Conservation (phyloP, 202 grass and related monocot species). For the Schoenoplectus tabernaemontani region DNA sequence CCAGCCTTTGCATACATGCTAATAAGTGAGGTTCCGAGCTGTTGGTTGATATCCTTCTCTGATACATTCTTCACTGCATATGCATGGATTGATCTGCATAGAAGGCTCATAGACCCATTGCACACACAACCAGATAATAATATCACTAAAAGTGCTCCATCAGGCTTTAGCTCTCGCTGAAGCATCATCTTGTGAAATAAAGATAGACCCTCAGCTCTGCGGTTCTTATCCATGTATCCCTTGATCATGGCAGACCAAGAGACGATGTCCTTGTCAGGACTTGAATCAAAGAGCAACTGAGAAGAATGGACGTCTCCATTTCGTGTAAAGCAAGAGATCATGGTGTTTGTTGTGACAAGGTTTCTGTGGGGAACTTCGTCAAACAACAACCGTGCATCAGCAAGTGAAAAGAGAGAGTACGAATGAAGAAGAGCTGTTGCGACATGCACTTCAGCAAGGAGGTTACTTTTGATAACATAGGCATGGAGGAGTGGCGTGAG, state of each 20-base stretch:
- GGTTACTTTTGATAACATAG: slow-evolving; percentile 41
- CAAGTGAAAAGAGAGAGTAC: slow-evolving; percentile 24
- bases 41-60: slow-evolving; percentile 20
- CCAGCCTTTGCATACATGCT: slow-evolving; percentile 41
- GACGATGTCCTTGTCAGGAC: slow-evolving; percentile 35
- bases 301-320: slow-evolving; percentile 28
- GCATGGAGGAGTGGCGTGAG: slow-evolving; percentile 31
- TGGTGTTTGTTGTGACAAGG: slow-evolving; percentile 41
- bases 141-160: slow-evolving; percentile 32
- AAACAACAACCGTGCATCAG: slow-evolving; percentile 33
- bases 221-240: slow-evolving; percentile 32
- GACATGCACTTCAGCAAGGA: slow-evolving; percentile 35
- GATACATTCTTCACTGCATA: slow-evolving; percentile 22
- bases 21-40: slow-evolving; percentile 50
- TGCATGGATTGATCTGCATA: slow-evolving; percentile 46
- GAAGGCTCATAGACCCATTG: slow-evolving; percentile 19
- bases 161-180: slow-evolving; percentile 9
- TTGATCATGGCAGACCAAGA: slow-evolving; percentile 54
- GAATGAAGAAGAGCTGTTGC: slow-evolving; percentile 37
- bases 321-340: slow-evolving; percentile 39
- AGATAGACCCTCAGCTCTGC: slow-evolving; percentile 19
- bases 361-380: slow-evolving; percentile 49
- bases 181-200: slow-evolving; percentile 48
- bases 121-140: slow-evolving; percentile 31
- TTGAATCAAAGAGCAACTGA: slow-evolving; percentile 36